Evolutionary conservation across 768 basidiomycete genomes (phyloP), one percentile per base, ranked within the genome.

Genomic region (Gyrodon lividus): DNA sequence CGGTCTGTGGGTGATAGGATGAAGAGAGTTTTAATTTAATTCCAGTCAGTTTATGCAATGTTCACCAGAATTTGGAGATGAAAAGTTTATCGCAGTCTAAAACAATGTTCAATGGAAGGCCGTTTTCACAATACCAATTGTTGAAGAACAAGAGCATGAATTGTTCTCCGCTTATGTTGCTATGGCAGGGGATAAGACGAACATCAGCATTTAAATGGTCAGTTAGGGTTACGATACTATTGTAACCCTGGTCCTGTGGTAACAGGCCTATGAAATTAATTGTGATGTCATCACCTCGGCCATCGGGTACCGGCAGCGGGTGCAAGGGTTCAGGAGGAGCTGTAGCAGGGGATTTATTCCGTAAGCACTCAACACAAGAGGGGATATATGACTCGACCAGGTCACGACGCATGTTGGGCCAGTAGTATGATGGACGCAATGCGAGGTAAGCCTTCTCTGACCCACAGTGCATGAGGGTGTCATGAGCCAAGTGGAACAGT

Each of bases 1-100:
- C 68, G 0, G 68, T 71, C 47, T 76, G 63, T 0, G 71, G 74
- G 34, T 76, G 75, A 39, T 63, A 74, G 0, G 71, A 46, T 0
- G 70, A 69, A 0, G 72, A 74, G 60, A 69, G 55, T 13, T 59
- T 63, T 1, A 72, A 47, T 4, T 65, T 57, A 1, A 70, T 54
- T 0, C 72, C 67, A 3, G 66, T 54, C 4, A 62, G 42, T 7
- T 19, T 30, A 13, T 48, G 41, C 8, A 67, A 47, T 4, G 39
- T 37, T 31, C 42, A 59, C 74, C 64, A 75, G 52, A 76, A 68
- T 1, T 23, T 12, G 6, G 59, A 67, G 1, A 69, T 56, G 44
- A 72, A 73, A 13, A 70, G 50, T 45, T 69, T 63, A 35, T 73
- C 69, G 6, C 68, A 46, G 52, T 76, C 70, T 0, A 43, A 59